These are phyloP conservation scores for Goniomonas avonlea DNA, from an alignment of 78 protist species.

Conservation along the genomic window DNA sequence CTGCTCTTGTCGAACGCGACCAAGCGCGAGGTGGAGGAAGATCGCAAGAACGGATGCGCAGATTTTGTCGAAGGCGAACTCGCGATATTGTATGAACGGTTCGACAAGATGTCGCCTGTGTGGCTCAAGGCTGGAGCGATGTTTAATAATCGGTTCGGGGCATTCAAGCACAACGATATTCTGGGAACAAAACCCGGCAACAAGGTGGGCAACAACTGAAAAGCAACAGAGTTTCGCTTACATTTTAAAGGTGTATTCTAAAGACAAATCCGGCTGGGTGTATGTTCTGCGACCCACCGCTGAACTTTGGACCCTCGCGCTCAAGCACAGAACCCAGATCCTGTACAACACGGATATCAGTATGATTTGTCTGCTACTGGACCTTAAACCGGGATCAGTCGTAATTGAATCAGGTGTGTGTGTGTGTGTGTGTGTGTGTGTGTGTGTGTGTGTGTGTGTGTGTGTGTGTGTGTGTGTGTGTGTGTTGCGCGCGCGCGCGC, in stretches of 20 bases:
- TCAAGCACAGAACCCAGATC: slow-evolving; percentile 75
- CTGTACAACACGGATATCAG: slow-evolving; percentile 64
- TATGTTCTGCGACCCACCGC: neutral
- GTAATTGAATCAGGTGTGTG: slow-evolving; percentile 43
- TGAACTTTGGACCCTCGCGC: slow-evolving; percentile 52
- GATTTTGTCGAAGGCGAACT: no score
- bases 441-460: neutral
- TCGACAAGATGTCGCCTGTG: no score
- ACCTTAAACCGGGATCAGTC: slow-evolving; percentile 40
- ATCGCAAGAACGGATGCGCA: no score
- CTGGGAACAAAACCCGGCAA: no score
- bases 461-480: neutral
- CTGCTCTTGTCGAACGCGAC: no score
- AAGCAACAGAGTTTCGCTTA: no score
- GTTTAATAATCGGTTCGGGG: no score
- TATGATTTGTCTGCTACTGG: slow-evolving; percentile 24
- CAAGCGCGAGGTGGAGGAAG: no score
- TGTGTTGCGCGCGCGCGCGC: neutral
- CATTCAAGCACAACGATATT: no score
- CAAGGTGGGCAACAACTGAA: no score
- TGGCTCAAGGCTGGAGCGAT: no score
- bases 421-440: neutral
- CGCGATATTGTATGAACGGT: no score
- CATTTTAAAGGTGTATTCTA: neutral
- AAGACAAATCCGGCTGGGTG: neutral